Conservation (phyloP, 495 filamentous ascomycete species). For the Geoglossum glabrum region DNA sequence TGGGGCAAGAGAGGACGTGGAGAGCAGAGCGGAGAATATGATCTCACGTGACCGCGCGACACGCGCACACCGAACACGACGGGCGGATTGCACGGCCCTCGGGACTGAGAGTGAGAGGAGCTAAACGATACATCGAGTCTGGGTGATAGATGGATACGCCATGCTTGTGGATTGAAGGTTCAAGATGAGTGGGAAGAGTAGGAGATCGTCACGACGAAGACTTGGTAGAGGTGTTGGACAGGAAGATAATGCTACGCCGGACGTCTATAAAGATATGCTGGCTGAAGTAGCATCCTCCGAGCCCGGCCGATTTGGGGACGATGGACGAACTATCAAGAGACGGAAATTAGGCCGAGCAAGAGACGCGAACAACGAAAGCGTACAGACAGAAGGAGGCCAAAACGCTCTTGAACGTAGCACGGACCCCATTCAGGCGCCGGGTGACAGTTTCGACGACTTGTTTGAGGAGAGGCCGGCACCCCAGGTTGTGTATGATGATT, state of each 20-base stretch:
- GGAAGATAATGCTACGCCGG: slow-evolving; percentile 16
- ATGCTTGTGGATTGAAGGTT: background rate
- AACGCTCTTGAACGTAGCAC: background rate
- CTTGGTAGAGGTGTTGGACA: slow-evolving; percentile 1
- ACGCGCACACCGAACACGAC: no score
- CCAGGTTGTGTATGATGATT: slow-evolving; percentile 11
- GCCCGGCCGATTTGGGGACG: slow-evolving; percentile 11
- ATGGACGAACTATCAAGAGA: slow-evolving; percentile 24
- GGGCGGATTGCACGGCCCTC: no score
- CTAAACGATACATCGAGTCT: background rate
- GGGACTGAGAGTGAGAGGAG: background rate
- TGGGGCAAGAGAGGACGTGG: no score
- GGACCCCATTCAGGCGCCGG: no score
- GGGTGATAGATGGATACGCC: background rate
- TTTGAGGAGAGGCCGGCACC: background rate
- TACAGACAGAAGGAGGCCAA: background rate
- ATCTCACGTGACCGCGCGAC: no score
- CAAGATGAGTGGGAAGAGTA: background rate
- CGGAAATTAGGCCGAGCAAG: slow-evolving; percentile 17
- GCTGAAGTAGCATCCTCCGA: slow-evolving; percentile 25
- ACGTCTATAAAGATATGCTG: slow-evolving; percentile 49
- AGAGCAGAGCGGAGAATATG: no score
- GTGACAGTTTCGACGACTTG: background rate
- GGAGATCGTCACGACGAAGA: background rate
- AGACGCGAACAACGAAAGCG: background rate